Evolutionary conservation across 306 rosid genomes (phyloP).

Genomic region (Delonix regia): DNA sequence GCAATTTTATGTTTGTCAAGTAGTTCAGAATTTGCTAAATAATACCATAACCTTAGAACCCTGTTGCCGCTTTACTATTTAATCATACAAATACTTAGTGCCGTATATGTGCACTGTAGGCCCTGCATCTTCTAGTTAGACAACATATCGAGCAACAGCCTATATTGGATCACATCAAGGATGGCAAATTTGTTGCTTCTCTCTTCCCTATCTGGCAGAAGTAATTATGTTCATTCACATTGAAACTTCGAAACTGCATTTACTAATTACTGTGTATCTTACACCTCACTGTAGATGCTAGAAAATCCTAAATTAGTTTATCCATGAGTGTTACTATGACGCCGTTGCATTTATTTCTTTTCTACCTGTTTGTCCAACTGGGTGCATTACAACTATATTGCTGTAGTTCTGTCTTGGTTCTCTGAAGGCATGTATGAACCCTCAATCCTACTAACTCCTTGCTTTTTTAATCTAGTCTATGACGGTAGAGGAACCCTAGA

Average conservation of each 20-base stretch:
- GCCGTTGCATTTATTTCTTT: conserved; percentile 5
- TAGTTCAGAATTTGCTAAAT: no score
- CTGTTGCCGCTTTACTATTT: background rate
- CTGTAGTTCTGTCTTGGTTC: conserved; percentile 7
- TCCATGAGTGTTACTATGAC: background rate
- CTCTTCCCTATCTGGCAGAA: background rate
- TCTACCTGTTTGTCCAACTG: conserved; percentile 1
- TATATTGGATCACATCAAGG: background rate
- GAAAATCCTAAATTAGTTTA: conserved; percentile 1
- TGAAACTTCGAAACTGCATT: conserved; percentile 9
- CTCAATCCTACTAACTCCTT: conserved; percentile 21
- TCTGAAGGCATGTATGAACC: conserved; percentile 11
- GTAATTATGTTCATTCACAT: conserved; percentile 9
- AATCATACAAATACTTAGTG: background rate
- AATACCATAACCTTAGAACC: background rate
- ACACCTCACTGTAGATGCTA: conserved; percentile 28
- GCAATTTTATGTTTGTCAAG: no score
- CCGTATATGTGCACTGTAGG: background rate
- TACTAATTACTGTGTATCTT: no score
- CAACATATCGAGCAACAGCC: background rate
- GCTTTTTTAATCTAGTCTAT: conserved; percentile 49
- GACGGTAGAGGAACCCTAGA: conserved; percentile 87
- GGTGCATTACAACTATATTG: conserved; percentile 10
- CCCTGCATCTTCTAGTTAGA: background rate
- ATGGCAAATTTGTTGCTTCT: background rate